Base-by-base conservation (phyloP, 2,329 filamentous ascomycete species). In the Phialophora verrucosa region DNA sequence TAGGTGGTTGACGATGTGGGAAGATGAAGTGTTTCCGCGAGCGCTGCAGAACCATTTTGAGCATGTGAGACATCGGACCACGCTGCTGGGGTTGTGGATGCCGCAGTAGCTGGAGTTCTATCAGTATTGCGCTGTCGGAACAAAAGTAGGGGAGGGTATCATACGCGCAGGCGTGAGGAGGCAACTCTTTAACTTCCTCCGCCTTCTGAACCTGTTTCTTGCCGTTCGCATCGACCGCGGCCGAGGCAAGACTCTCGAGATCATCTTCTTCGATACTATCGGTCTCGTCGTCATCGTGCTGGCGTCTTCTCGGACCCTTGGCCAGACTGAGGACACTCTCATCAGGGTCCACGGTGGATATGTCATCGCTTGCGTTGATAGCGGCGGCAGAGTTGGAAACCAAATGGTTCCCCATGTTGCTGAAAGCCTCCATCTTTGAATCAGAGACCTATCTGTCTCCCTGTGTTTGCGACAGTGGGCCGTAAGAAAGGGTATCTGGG, bases 31-130 rank as follows among this genome's bases (percentile, higher is more conserved):
- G 79, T 97, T 99, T 72, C 95, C 94, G 75, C 94, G 91, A 67
- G 94, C 93, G 79, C 93, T 98, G 81, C 95, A 99, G 78, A 99
- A 99, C 95, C 95, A 99, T 78, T 98, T 99, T 83, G 88, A 94
- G 83, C 95, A 99, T 67, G 90, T 87, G 68, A 99, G 85, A 76
- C 95, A 99, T 81, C 97, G 98, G 74, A 99, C 95, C 64, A 99
- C 96, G 71, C 91, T 95, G 76, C 91, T 90, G 1, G 95, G 90
- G 65, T 96, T 96, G 82, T 99, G 95, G 70, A 99, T 99, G 66
- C 95, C 95, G 78, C 95, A 99, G 79, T 97, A 97, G 47, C 92
- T 95, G 76, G 56, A 63, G 54, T 35, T 58, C 69, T 44, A 55
- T 67, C 38, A 69, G 63, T 49, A 20, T 58, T 50, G 55, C 23